Evolutionary conservation across 345 rosid genomes (phyloP).

Genomic region (Populus pruinosa): DNA sequence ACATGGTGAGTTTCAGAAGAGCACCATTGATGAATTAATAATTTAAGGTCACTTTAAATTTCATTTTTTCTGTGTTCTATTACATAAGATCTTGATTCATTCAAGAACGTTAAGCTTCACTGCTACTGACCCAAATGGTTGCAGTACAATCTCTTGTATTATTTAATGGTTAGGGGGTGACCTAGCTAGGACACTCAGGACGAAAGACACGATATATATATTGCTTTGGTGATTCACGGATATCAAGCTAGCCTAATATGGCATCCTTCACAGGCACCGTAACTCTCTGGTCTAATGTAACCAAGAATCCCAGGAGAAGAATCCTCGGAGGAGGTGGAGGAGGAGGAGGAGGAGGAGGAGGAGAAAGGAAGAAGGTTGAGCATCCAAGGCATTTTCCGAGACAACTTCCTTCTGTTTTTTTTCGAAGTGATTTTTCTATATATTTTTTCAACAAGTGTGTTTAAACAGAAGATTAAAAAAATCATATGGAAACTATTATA

Average conservation of each 20-base stretch:
- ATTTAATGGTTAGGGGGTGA: background rate
- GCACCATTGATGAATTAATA: conserved; percentile 14
- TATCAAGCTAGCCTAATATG: background rate
- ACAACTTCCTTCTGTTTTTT: background rate
- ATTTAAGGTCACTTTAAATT: background rate
- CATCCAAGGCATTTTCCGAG: background rate
- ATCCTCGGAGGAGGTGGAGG: background rate
- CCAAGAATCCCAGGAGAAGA: background rate
- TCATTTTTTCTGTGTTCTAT: background rate
- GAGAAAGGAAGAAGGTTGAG: background rate
- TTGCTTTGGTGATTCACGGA: background rate
- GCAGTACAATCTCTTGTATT: background rate
- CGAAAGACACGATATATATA: background rate
- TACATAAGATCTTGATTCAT: background rate
- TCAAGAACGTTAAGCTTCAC: background rate
- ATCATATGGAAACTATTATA: too few relatives aligned
- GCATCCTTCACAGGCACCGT: background rate
- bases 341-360: too few relatives aligned
- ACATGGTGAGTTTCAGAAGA: conserved; percentile 37
- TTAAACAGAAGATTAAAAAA: too few relatives aligned
- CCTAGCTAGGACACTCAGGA: background rate
- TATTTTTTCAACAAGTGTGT: background rate
- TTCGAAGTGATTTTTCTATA: background rate
- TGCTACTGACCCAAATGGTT: conserved; percentile 18
- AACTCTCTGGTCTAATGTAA: background rate